These are phyloP conservation scores for Lithocarpus polystachyus DNA, from an alignment of 306 rosid species.

Conservation along the genomic window DNA sequence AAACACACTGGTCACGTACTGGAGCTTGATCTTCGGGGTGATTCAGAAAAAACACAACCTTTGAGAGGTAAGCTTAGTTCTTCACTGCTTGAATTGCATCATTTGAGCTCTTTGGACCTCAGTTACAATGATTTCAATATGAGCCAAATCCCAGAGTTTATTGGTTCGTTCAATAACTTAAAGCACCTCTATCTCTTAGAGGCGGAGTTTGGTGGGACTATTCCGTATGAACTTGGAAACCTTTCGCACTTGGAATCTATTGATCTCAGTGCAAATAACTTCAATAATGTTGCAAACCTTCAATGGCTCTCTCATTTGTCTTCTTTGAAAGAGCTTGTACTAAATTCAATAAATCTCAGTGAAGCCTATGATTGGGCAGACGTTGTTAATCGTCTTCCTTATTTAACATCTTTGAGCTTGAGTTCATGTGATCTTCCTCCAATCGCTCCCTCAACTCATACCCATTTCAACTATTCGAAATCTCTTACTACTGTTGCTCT, in stretches of 20 bases:
- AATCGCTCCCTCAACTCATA: not conserved
- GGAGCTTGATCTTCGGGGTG: slow-evolving; percentile 1
- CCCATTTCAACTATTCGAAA: not conserved
- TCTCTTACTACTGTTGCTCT: not conserved
- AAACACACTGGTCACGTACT: slow-evolving; percentile 17
- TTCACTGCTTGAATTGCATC: not conserved
- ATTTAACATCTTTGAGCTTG: not conserved
- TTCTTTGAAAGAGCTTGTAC: not conserved
- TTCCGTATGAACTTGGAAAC: slow-evolving; percentile 1
- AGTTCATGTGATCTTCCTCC: not conserved
- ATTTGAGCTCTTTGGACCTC: slow-evolving; percentile 6
- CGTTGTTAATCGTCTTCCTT: not conserved
- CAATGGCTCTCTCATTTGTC: slow-evolving; percentile 4
- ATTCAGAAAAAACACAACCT: not conserved
- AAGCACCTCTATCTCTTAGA: not conserved
- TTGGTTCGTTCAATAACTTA: not conserved
- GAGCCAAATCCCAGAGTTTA: not conserved
- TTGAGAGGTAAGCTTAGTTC: not conserved
- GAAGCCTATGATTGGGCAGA: not conserved
- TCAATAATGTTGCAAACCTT: not conserved
- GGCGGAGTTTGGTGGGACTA: not conserved
- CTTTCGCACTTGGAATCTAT: slow-evolving; percentile 1
- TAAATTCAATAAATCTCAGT: not conserved
- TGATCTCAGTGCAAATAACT: not conserved
- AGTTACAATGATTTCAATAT: not conserved